Conservation (phyloP, 1,284 basidiomycete genomes). For the Malassezia brasiliensis region DNA sequence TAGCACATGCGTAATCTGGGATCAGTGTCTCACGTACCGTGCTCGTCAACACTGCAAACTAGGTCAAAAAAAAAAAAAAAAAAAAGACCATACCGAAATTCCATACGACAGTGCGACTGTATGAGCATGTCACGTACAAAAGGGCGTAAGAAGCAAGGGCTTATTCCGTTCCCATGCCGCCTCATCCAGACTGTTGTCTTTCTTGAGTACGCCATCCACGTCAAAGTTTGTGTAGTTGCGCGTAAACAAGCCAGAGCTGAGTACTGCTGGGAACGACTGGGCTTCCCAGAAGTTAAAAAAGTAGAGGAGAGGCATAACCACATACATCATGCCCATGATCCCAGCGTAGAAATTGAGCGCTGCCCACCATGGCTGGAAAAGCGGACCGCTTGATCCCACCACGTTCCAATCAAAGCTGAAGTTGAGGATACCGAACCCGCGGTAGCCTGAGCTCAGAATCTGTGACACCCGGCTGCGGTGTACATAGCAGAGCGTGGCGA, state of each 20-base stretch:
- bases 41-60: constrained; percentile 52
- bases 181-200: constrained; percentile 50
- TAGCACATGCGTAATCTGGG: constrained; percentile 50
- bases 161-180: constrained; percentile 47
- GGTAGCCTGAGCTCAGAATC: constrained; percentile 52
- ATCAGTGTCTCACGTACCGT: constrained; percentile 22
- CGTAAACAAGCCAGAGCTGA: constrained; percentile 50
- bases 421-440: constrained; percentile 52
- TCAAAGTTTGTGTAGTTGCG: constrained; percentile 30
- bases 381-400: constrained; percentile 50
- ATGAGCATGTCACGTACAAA: constrained; percentile 20
- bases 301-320: constrained; percentile 51
- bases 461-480: constrained; percentile 31
- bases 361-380: constrained; percentile 54
- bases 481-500: constrained; percentile 52
- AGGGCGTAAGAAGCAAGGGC: constrained; percentile 52
- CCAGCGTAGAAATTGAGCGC: constrained; percentile 47
- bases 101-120: constrained; percentile 49
- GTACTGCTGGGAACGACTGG: constrained; percentile 45
- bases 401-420: constrained; percentile 53
- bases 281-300: constrained; percentile 51
- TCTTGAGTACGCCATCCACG: constrained; percentile 29
- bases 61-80: constrained; percentile 6
- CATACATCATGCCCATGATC: constrained; percentile 50
- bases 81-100: constrained; percentile 17